Conservation (phyloP, 345 rosid genomes). For the Lenwebbia sp. region DNA sequence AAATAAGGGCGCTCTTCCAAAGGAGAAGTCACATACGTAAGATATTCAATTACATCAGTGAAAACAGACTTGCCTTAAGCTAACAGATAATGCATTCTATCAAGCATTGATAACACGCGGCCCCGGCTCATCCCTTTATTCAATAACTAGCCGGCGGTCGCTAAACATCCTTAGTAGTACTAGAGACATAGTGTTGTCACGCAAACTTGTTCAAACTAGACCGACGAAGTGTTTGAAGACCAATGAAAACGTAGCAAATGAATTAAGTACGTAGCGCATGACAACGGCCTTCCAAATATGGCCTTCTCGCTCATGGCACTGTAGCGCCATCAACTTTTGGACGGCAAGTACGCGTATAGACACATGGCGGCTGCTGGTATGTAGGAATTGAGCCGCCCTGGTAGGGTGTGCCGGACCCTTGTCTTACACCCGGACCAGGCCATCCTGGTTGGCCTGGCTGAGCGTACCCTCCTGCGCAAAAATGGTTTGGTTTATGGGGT, state of each 20-base stretch:
- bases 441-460: not conserved
- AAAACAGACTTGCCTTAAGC: not conserved
- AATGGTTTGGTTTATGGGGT: not conserved
- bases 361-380: not conserved
- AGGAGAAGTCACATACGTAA: not conserved
- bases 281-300: not conserved
- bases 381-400: not conserved
- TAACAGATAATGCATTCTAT: not conserved
- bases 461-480: not conserved
- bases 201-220: not conserved
- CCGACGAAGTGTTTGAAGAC: not conserved
- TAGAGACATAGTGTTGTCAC: not conserved
- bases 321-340: not conserved
- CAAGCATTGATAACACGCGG: not conserved
- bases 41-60: not conserved
- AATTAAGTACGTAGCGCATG: not conserved
- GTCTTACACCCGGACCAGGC: not conserved
- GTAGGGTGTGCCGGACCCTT: not conserved
- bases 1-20: not conserved
- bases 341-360: not conserved
- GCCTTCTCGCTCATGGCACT: not conserved
- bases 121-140: not conserved
- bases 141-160: not conserved
- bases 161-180: not conserved
- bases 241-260: not conserved